A percentile compares a stretch with the other conserved stretches of the same genome.
phyloP scores from a whole-genome alignment of 2,329 filamentous ascomycete species.

The Bipolaris bicolor region DNA sequence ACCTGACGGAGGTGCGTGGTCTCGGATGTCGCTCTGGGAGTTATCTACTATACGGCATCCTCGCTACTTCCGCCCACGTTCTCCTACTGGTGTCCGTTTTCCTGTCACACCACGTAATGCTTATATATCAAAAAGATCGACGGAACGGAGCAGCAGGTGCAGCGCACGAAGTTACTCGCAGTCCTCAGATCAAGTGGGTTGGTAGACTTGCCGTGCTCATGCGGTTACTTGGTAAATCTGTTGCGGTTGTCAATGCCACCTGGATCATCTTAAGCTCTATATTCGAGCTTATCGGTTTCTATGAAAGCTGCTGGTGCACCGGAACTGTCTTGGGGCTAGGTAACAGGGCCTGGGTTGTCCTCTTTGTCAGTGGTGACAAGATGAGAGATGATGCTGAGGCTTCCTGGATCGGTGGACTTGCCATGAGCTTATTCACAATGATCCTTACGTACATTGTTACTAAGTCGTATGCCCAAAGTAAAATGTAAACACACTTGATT shows the following conservation, averaged over 20 bases:
- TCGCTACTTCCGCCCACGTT: background rate
- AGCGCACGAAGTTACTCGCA: background rate
- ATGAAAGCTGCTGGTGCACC: conserved; percentile 3
- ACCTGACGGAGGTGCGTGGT: conserved; percentile 5
- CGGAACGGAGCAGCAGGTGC: background rate
- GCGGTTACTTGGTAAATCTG: background rate
- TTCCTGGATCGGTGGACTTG: conserved; percentile 8
- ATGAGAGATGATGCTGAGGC: conserved; percentile 2
- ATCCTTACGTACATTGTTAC: background rate
- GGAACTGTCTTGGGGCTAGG: background rate
- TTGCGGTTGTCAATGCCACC: background rate
- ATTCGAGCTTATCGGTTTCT: conserved; percentile 2
- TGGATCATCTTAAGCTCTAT: conserved; percentile 4
- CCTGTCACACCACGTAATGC: conserved; percentile 3
- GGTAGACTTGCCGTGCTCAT: background rate
- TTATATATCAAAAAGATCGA: background rate
- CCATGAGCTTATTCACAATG: conserved; percentile 4
- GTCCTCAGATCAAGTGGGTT: background rate
- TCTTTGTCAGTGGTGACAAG: conserved; percentile 5
- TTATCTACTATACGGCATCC: conserved; percentile 3
- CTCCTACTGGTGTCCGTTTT: background rate
- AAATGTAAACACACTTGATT: background rate
- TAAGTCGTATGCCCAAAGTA: background rate
- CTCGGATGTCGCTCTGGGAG: conserved; percentile 7
- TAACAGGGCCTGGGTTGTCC: conserved; percentile 3